These are phyloP conservation scores for Candolleomyces efflorescens DNA, from an alignment of 768 basidiomycete genomes.

Conservation along the genomic window DNA sequence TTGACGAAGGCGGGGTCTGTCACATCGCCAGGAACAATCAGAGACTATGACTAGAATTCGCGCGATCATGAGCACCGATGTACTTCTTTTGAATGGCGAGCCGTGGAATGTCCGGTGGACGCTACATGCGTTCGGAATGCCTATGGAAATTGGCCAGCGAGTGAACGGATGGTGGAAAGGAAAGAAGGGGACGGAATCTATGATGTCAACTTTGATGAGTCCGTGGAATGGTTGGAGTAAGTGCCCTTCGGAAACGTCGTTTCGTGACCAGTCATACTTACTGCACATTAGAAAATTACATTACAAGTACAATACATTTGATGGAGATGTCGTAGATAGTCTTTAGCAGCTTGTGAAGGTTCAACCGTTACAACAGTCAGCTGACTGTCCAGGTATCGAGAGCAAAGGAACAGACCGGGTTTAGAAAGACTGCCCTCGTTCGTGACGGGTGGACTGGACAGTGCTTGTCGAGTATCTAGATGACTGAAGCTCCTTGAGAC, in stretches of 20 bases:
- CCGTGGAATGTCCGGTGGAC: neutral
- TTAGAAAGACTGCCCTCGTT: neutral
- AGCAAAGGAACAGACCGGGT: neutral
- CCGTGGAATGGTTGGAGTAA: too few relatives aligned
- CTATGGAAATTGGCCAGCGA: neutral
- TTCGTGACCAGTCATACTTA: too few relatives aligned
- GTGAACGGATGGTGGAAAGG: too few relatives aligned
- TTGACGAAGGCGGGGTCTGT: conserved; percentile 60
- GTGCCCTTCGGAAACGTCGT: too few relatives aligned
- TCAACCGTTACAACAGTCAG: neutral
- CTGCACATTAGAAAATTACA: too few relatives aligned
- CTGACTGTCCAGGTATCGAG: neutral
- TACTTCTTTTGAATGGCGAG: neutral
- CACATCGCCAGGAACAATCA: conserved; percentile 62
- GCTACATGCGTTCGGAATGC: neutral
- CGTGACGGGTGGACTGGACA: neutral
- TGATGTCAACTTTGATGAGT: too few relatives aligned
- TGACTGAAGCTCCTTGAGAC: neutral
- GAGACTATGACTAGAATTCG: conserved; percentile 3
- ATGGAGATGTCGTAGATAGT: neutral
- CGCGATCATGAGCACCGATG: neutral
- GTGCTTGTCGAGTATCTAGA: neutral
- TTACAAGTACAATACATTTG: too few relatives aligned
- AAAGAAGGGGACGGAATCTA: too few relatives aligned
- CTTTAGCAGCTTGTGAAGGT: neutral